These are phyloP conservation scores for Crucihimalaya himalaica DNA, from an alignment of 345 rosid species.

Conservation along the genomic window DNA sequence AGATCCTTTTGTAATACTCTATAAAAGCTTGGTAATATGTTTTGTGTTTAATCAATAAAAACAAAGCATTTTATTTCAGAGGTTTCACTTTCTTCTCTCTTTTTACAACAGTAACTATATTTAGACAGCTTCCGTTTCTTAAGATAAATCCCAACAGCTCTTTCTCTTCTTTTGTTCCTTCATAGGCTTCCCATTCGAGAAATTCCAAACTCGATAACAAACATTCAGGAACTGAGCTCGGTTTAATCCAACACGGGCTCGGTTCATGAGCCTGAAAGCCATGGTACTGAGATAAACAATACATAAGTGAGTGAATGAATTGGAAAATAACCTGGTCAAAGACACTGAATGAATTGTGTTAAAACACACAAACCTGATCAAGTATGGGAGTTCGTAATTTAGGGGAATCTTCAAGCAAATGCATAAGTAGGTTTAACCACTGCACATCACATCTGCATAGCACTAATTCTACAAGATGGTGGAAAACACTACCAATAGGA, in stretches of 20 bases:
- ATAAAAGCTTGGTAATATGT: too few relatives aligned
- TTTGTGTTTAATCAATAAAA: too few relatives aligned
- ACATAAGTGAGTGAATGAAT: too few relatives aligned
- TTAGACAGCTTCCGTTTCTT: slow-evolving; percentile 7
- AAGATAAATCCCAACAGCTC: not conserved
- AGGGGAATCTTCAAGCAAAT: slow-evolving; percentile 20
- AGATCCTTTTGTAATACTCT: too few relatives aligned
- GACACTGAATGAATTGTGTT: too few relatives aligned
- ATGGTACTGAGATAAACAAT: not conserved
- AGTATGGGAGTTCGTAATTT: slow-evolving; percentile 2
- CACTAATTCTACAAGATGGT: not conserved
- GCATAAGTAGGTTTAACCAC: slow-evolving; percentile 29
- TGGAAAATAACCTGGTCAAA: too few relatives aligned
- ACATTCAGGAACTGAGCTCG: not conserved
- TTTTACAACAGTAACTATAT: too few relatives aligned
- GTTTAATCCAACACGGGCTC: not conserved
- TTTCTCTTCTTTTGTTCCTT: not conserved
- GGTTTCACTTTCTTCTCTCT: too few relatives aligned
- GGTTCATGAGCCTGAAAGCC: too few relatives aligned
- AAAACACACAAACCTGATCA: not conserved
- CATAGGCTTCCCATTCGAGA: not conserved
- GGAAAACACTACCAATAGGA: slow-evolving; percentile 2
- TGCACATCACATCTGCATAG: slow-evolving; percentile 14
- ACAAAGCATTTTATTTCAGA: too few relatives aligned
- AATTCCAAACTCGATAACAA: not conserved